Evolutionary conservation across 768 basidiomycete genomes (phyloP).

Genomic region (Mycena sanguinolenta): DNA sequence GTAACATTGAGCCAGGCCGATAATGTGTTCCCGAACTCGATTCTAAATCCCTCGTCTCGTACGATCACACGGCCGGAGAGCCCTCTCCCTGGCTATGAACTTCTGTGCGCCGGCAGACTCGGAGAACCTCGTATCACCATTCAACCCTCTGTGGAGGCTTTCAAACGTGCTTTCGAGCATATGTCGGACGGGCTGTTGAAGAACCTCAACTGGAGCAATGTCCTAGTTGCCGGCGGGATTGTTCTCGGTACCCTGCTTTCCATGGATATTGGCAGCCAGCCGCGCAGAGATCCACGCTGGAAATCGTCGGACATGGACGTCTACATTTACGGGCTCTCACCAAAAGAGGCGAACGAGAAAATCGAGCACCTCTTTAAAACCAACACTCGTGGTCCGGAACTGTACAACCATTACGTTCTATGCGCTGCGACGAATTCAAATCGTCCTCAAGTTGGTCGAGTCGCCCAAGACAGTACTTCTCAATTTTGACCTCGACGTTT

Average conservation of each 20-base stretch:
- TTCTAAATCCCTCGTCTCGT: not conserved
- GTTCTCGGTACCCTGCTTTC: constrained; percentile 16
- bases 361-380: constrained; percentile 14
- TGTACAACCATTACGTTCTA: constrained; percentile 27
- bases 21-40: constrained; percentile 2
- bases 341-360: constrained; percentile 17
- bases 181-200: constrained; percentile 25
- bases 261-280: constrained; percentile 12
- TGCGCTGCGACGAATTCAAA: constrained; percentile 26
- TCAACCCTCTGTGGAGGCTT: constrained; percentile 19
- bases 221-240: constrained; percentile 24
- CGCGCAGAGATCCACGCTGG: constrained; percentile 9
- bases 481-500: constrained; percentile 31
- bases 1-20: constrained; percentile 14
- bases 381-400: constrained; percentile 20
- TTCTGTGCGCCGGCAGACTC: constrained; percentile 7
- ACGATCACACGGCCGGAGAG: not conserved
- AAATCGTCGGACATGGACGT: constrained; percentile 27
- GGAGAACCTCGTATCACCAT: constrained; percentile 14
- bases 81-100: constrained; percentile 7
- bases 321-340: constrained; percentile 18
- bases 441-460: constrained; percentile 22
- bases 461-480: constrained; percentile 23
- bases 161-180: constrained; percentile 17
- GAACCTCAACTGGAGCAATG: constrained; percentile 24